phyloP scores from a whole-genome alignment of 805 yeast species.

The Monosporozyma aerobia region DNA sequence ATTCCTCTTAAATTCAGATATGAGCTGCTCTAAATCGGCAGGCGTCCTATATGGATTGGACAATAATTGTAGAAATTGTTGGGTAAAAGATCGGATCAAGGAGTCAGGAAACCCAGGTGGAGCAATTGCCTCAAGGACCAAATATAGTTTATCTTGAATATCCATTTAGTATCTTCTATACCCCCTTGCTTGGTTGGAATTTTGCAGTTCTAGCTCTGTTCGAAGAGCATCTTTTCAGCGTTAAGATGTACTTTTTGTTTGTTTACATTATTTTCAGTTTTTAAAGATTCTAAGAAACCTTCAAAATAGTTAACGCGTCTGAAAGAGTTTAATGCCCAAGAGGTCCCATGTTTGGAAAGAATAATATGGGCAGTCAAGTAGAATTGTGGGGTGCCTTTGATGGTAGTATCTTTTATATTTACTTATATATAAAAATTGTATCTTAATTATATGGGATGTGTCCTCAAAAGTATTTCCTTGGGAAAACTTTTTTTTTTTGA shows the following conservation, averaged over 20 bases:
- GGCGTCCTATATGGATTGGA: slow-evolving; percentile 11
- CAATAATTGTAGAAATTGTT: slow-evolving; percentile 13
- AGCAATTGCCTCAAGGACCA: slow-evolving; percentile 19
- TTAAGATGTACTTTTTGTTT: neutral
- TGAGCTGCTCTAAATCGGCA: slow-evolving; percentile 14
- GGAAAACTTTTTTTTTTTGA: neutral
- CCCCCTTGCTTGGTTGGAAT: neutral
- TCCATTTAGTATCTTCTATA: slow-evolving; percentile 12
- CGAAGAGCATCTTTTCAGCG: neutral
- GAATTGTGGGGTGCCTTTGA: too few species aligned
- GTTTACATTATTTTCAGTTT: slow-evolving; percentile 1
- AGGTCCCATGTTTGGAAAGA: neutral
- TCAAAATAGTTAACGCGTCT: neutral
- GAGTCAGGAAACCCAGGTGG: slow-evolving; percentile 17
- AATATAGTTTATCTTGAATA: slow-evolving; percentile 13
- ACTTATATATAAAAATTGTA: too few species aligned
- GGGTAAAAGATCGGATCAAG: slow-evolving; percentile 9
- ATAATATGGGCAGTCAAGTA: neutral
- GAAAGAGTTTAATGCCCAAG: neutral
- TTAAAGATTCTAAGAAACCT: neutral
- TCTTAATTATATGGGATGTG: neutral
- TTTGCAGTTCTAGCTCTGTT: neutral
- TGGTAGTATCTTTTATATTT: too few species aligned
- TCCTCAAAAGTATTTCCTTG: neutral
- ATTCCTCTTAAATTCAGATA: slow-evolving; percentile 12